phyloP scores from a whole-genome alignment of 371 early-diverging fungal genomes.

The Mortierella sp. region DNA sequence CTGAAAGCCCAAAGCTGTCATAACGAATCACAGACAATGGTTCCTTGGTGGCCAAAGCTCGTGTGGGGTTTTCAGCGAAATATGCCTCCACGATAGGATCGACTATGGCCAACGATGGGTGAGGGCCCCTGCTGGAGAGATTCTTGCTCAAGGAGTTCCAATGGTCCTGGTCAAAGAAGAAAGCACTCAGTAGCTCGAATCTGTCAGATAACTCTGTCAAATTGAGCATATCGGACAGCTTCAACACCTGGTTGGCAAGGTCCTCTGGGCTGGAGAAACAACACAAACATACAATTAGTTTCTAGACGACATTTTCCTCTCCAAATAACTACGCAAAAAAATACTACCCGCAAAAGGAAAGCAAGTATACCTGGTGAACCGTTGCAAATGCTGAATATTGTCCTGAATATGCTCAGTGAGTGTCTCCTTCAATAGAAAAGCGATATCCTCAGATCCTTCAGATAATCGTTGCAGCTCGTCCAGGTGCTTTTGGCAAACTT shows the following conservation, averaged over 20 bases:
- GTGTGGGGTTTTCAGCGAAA: slow-evolving; percentile 16
- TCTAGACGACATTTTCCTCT: not conserved
- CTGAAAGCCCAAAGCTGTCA: slow-evolving; percentile 68
- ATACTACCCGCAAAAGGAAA: no score
- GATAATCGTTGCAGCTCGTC: slow-evolving; percentile 37
- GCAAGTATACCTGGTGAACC: slow-evolving; percentile 59
- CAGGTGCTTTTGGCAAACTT: slow-evolving; percentile 23
- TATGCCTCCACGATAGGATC: slow-evolving; percentile 52
- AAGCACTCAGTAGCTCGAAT: slow-evolving; percentile 30
- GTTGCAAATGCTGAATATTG: slow-evolving; percentile 61
- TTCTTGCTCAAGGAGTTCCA: slow-evolving; percentile 46
- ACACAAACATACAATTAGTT: not conserved
- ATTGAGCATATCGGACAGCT: slow-evolving; percentile 37
- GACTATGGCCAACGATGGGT: slow-evolving; percentile 39
- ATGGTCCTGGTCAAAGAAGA: slow-evolving; percentile 53
- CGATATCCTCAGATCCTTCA: slow-evolving; percentile 26
- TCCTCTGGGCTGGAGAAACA: slow-evolving; percentile 51
- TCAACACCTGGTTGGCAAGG: slow-evolving; percentile 46
- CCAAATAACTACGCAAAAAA: not conserved
- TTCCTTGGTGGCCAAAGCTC: not conserved
- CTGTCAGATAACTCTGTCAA: slow-evolving; percentile 34
- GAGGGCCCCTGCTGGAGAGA: slow-evolving; percentile 34
- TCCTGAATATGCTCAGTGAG: slow-evolving; percentile 58
- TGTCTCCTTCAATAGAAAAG: slow-evolving; percentile 30
- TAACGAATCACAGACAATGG: slow-evolving; percentile 45